phyloP scores from a whole-genome alignment of 2,329 filamentous ascomycete species.

The Fusarium denticulatum region DNA sequence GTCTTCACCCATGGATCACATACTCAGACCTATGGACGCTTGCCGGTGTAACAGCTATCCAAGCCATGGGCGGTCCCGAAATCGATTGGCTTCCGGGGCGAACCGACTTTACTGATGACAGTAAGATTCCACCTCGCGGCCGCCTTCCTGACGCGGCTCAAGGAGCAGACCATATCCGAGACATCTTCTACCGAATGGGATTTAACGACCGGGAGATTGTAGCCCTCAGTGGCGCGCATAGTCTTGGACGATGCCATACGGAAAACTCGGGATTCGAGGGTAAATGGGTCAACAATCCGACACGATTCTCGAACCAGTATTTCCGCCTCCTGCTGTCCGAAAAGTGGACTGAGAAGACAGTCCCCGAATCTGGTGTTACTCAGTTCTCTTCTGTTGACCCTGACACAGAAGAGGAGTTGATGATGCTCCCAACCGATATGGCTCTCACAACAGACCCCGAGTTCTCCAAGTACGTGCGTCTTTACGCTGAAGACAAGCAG shows the following conservation, averaged over 20 bases:
- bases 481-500: not conserved
- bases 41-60: not conserved
- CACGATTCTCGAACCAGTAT: constrained; percentile 11
- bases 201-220: constrained; percentile 5
- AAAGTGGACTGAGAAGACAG: not conserved
- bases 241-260: constrained; percentile 2
- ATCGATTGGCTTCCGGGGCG: constrained; percentile 1
- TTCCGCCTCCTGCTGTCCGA: constrained; percentile 5
- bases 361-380: not conserved
- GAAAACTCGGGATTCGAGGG: constrained; percentile 11
- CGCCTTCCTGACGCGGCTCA: constrained; percentile 6
- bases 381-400: constrained; percentile 1
- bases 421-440: constrained; percentile 11
- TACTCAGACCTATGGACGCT: constrained; percentile 9
- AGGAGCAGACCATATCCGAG: constrained; percentile 3
- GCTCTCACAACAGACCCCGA: constrained; percentile 1
- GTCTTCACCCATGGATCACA: constrained; percentile 5
- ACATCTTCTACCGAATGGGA: constrained; percentile 7
- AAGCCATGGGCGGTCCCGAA: not conserved
- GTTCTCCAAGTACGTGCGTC: constrained; percentile 1
- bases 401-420: constrained; percentile 9
- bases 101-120: constrained; percentile 4
- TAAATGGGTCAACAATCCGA: constrained; percentile 6
- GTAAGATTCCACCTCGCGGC: constrained; percentile 7
- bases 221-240: constrained; percentile 4